Conservation (phyloP, 768 basidiomycete genomes). For the Podaxis sp. region DNA sequence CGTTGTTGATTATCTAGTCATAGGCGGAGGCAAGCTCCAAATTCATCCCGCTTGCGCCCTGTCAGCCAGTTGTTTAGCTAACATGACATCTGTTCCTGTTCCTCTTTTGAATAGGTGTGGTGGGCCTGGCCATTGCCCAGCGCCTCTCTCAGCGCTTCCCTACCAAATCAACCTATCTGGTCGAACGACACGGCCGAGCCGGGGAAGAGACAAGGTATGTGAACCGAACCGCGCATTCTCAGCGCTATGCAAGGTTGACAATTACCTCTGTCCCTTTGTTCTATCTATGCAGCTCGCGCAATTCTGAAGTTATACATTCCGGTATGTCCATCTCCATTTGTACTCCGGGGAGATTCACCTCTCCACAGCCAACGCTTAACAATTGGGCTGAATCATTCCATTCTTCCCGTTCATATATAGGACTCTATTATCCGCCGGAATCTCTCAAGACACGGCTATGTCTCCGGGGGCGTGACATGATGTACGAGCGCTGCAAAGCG, state of each 20-base stretch:
- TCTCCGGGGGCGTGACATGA: constrained; percentile 78
- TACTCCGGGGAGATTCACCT: background rate
- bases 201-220: constrained; percentile 86
- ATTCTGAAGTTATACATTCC: constrained; percentile 94
- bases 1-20: constrained; percentile 78
- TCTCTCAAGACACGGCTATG: constrained; percentile 88
- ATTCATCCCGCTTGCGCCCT: background rate
- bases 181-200: constrained; percentile 72
- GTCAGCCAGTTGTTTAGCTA: background rate
- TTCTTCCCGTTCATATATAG: constrained; percentile 33
- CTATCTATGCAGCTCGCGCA: constrained; percentile 64
- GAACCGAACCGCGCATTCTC: background rate
- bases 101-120: constrained; percentile 51
- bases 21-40: constrained; percentile 72
- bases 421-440: constrained; percentile 78
- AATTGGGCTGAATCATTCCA: background rate
- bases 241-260: background rate
- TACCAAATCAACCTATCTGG: constrained; percentile 69
- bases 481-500: constrained; percentile 73
- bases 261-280: background rate
- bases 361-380: background rate
- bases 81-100: background rate
- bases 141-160: constrained; percentile 65
- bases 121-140: constrained; percentile 86
- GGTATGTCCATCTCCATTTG: constrained; percentile 40